Percentiles rank a stretch among this genome's conserved stretches.
These are phyloP conservation scores for Microbotryum scabiosae DNA, from an alignment of 1,284 basidiomycete species.

Conservation along the genomic window DNA sequence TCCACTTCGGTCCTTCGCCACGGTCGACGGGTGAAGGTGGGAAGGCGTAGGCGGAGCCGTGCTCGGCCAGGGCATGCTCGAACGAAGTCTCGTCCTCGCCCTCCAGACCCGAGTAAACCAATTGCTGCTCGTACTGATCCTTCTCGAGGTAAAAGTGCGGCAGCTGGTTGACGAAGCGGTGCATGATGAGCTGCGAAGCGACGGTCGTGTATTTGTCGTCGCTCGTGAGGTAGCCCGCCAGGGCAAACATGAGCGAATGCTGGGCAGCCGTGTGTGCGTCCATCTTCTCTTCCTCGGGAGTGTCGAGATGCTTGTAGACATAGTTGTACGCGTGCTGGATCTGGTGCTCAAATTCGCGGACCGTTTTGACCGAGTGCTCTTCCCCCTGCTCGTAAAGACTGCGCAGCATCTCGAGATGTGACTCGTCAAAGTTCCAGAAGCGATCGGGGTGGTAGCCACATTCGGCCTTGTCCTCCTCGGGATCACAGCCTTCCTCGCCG, in stretches of 20 bases:
- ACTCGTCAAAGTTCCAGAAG: slow-evolving; percentile 32
- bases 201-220: slow-evolving; percentile 21
- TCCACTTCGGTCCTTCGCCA: slow-evolving; percentile 15
- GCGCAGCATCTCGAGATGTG: slow-evolving; percentile 28
- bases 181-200: slow-evolving; percentile 21
- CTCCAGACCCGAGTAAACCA: background rate
- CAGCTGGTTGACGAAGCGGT: slow-evolving; percentile 27
- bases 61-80: background rate
- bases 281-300: background rate
- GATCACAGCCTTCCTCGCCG: slow-evolving; percentile 23
- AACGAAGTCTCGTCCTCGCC: background rate
- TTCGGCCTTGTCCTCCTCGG: slow-evolving; percentile 8
- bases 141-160: slow-evolving; percentile 21
- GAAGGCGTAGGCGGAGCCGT: slow-evolving; percentile 33
- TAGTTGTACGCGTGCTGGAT: slow-evolving; percentile 5
- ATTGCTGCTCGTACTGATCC: slow-evolving; percentile 13
- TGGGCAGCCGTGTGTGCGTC: slow-evolving; percentile 20
- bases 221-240: slow-evolving; percentile 30
- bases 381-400: slow-evolving; percentile 20
- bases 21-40: slow-evolving; percentile 25
- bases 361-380: slow-evolving; percentile 17
- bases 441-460: slow-evolving; percentile 33
- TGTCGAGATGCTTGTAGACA: slow-evolving; percentile 5
- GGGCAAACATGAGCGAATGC: slow-evolving; percentile 26
- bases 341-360: slow-evolving; percentile 19